phyloP scores from a whole-genome alignment of 2,329 filamentous ascomycete species.

The Penicillium verrucosum region DNA sequence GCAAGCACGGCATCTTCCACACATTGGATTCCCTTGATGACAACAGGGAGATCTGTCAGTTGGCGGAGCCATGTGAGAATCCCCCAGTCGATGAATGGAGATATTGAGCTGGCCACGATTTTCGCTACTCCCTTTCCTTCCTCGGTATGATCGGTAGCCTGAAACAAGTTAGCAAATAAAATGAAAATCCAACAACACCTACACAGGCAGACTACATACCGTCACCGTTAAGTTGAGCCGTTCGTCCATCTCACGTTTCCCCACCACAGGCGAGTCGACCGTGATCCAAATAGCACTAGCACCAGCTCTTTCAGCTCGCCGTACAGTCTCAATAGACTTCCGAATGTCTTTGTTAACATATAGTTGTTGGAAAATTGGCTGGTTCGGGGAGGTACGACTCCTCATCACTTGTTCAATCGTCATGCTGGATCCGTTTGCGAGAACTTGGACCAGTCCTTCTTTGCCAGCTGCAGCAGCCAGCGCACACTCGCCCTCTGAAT shows the following conservation, averaged over 20 bases:
- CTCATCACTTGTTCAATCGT: too few species aligned
- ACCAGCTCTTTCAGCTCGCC: too few species aligned
- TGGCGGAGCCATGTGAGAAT: conserved; percentile 41
- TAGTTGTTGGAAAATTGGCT: too few species aligned
- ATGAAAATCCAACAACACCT: background rate
- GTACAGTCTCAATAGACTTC: too few species aligned
- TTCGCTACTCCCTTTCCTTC: conserved; percentile 30
- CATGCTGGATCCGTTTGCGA: too few species aligned
- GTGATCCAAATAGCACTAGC: too few species aligned
- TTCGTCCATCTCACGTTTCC: background rate
- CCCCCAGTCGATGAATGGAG: conserved; percentile 30
- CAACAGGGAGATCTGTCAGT: conserved; percentile 35
- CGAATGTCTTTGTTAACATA: too few species aligned
- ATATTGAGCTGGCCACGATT: conserved; percentile 28
- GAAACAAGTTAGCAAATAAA: background rate
- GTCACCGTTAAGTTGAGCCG: conserved; percentile 26
- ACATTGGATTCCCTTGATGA: conserved; percentile 46
- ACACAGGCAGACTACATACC: conserved; percentile 9
- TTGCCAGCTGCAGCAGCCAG: too few species aligned
- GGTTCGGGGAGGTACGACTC: too few species aligned
- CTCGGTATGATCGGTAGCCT: conserved; percentile 12
- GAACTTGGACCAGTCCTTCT: too few species aligned
- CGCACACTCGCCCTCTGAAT: too few species aligned
- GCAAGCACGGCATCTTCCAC: conserved; percentile 51
- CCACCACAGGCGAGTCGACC: too few species aligned